A percentile compares a stretch with the other conserved stretches of the same genome.
Evolutionary conservation across 2,329 filamentous ascomycete species (phyloP).

Genomic region (Calonectria leucothoes): DNA sequence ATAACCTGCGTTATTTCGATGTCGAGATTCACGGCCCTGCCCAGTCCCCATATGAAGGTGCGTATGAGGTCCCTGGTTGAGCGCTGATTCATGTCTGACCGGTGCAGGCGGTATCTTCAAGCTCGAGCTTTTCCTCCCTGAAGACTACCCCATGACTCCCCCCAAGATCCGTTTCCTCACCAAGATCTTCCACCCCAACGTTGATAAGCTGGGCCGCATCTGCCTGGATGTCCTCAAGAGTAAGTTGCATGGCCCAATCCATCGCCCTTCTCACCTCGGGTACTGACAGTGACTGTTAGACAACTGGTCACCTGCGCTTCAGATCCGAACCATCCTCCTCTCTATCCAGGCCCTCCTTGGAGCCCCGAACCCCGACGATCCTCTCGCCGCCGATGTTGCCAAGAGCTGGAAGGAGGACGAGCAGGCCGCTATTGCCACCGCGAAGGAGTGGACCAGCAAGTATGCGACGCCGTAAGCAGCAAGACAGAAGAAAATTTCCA

Average conservation of each 20-base stretch:
- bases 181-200: slow-evolving; percentile 99
- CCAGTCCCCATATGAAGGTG: slow-evolving; percentile 95
- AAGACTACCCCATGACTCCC: slow-evolving; percentile 99
- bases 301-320: slow-evolving; percentile 98
- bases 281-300: slow-evolving; percentile 63
- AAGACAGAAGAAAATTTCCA: slow-evolving; percentile 20
- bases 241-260: slow-evolving; percentile 55
- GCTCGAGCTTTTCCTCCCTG: slow-evolving; percentile 95
- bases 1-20: slow-evolving; percentile 98
- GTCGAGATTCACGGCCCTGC: slow-evolving; percentile 94
- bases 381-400: slow-evolving; percentile 96
- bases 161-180: slow-evolving; percentile 98
- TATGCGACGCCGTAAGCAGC: slow-evolving; percentile 70
- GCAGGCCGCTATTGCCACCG: slow-evolving; percentile 89
- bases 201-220: slow-evolving; percentile 96
- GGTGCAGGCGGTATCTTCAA: slow-evolving; percentile 83
- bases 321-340: slow-evolving; percentile 98
- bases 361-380: slow-evolving; percentile 97
- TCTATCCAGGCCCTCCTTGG: slow-evolving; percentile 97
- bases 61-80: slow-evolving; percentile 32
- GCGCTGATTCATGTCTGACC: slow-evolving; percentile 16
- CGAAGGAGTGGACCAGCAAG: slow-evolving; percentile 89
- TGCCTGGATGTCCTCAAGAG: slow-evolving; percentile 98
- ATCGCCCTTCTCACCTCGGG: neutral
- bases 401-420: slow-evolving; percentile 99